A percentile compares a stretch with the other conserved stretches of the same genome.
These are phyloP conservation scores for Acer yangbiense DNA, from an alignment of 345 rosid genomes.

Conservation along the genomic window DNA sequence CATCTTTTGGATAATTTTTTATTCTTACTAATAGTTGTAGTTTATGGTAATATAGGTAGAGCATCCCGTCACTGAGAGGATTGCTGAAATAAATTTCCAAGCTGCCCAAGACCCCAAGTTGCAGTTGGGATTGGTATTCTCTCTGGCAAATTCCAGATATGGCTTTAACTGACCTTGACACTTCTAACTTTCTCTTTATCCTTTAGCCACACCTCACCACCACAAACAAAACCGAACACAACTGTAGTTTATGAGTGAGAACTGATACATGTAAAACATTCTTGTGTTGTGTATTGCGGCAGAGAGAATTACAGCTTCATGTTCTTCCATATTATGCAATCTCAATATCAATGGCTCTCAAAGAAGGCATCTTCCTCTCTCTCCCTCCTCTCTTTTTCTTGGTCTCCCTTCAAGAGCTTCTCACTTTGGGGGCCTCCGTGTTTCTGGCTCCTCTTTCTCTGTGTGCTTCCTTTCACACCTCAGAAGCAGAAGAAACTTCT, in stretches of 20 bases:
- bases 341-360: slow-evolving; percentile 61
- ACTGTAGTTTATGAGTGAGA: background rate
- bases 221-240: background rate
- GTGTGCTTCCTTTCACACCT: slow-evolving; percentile 30
- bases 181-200: slow-evolving; percentile 16
- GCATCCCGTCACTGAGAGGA: slow-evolving; percentile 99
- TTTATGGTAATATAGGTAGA: slow-evolving; percentile 65
- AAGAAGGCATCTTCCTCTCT: slow-evolving; percentile 45
- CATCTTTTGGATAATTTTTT: background rate
- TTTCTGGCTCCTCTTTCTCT: slow-evolving; percentile 36
- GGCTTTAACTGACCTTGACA: slow-evolving; percentile 10
- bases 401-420: slow-evolving; percentile 57
- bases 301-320: slow-evolving; percentile 59
- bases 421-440: slow-evolving; percentile 46
- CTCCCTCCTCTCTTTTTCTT: slow-evolving; percentile 44
- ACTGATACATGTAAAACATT: too few species aligned
- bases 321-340: slow-evolving; percentile 58
- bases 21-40: slow-evolving; percentile 15
- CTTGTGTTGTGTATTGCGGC: slow-evolving; percentile 68
- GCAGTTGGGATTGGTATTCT: slow-evolving; percentile 98
- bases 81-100: slow-evolving; percentile 95
- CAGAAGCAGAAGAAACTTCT: slow-evolving; percentile 51
- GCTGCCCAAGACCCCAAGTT: slow-evolving; percentile 99
- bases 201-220: background rate
- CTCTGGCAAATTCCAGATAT: slow-evolving; percentile 97